Percentiles rank a stretch among this genome's conserved stretches.
Evolutionary conservation across 139 green algal species (phyloP).

Genomic region (Picochlorum sp.): DNA sequence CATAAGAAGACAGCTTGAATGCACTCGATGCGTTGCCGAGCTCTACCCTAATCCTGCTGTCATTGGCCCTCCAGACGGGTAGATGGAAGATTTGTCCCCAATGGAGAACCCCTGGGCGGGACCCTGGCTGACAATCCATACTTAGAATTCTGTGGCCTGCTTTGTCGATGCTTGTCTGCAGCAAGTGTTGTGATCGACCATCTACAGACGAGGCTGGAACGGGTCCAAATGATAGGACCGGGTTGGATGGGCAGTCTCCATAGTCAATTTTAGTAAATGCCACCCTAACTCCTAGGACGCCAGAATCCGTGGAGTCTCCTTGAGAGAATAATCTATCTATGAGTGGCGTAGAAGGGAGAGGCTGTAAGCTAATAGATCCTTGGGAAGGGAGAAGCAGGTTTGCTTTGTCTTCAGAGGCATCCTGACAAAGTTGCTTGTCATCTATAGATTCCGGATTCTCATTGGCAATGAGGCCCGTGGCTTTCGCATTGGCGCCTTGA

Average conservation of each 20-base stretch:
- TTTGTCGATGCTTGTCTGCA: not conserved
- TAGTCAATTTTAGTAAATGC: constrained; percentile 22
- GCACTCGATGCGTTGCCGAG: constrained; percentile 4
- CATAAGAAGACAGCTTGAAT: constrained; percentile 9
- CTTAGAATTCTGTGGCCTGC: constrained; percentile 7
- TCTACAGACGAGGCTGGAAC: not conserved
- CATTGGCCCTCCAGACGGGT: not conserved
- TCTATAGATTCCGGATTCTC: too few species aligned
- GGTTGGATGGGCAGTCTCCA: constrained; percentile 4
- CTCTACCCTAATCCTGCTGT: constrained; percentile 2
- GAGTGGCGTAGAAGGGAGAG: too few species aligned
- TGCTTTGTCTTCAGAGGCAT: too few species aligned
- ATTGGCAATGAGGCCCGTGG: too few species aligned
- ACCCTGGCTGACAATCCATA: constrained; percentile 5
- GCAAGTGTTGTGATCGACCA: too few species aligned
- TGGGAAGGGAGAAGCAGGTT: too few species aligned
- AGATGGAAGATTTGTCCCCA: constrained; percentile 25
- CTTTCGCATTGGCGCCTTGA: too few species aligned
- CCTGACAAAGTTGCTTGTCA: too few species aligned
- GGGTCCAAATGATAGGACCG: constrained; percentile 6
- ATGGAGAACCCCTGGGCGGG: constrained; percentile 13
- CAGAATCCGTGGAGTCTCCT: not conserved
- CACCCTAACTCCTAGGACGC: constrained; percentile 12
- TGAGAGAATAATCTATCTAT: too few species aligned
- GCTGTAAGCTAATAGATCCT: too few species aligned